phyloP scores from a whole-genome alignment of 306 rosid species.

The Phaseolus lunatus region DNA sequence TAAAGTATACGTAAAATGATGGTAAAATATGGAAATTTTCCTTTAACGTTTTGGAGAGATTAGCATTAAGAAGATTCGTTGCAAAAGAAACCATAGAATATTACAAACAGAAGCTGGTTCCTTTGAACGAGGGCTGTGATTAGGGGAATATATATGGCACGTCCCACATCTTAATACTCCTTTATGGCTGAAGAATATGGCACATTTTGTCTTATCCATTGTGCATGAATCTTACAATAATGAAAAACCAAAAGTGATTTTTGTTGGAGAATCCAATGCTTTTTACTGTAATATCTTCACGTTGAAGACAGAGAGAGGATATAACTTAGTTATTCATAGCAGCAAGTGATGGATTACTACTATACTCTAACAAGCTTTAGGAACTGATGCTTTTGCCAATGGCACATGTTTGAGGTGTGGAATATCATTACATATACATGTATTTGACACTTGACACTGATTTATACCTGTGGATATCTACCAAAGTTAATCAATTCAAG shows the following conservation, averaged over 20 bases:
- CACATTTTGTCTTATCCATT: slow-evolving; percentile 73
- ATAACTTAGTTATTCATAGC: slow-evolving; percentile 36
- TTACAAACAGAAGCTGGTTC: slow-evolving; percentile 58
- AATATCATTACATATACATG: slow-evolving; percentile 42
- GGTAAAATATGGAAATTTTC: too few relatives aligned
- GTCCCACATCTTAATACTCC: slow-evolving; percentile 48
- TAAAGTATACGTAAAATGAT: too few relatives aligned
- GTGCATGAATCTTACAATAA: slow-evolving; percentile 58
- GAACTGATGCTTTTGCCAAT: slow-evolving; percentile 51
- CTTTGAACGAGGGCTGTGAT: slow-evolving; percentile 48
- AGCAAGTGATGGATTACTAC: slow-evolving; percentile 35
- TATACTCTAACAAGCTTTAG: slow-evolving; percentile 35
- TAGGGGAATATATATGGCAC: slow-evolving; percentile 53
- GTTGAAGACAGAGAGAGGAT: slow-evolving; percentile 55
- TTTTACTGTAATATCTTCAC: slow-evolving; percentile 63
- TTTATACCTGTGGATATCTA: slow-evolving; percentile 40
- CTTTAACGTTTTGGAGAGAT: not conserved
- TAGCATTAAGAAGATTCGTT: too few relatives aligned
- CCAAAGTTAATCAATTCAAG: slow-evolving; percentile 37
- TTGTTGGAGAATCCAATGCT: slow-evolving; percentile 83
- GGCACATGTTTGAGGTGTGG: slow-evolving; percentile 52
- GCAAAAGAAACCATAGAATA: slow-evolving; percentile 34
- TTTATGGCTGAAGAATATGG: slow-evolving; percentile 58
- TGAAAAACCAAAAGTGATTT: slow-evolving; percentile 46
- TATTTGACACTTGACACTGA: slow-evolving; percentile 47